phyloP scores from a whole-genome alignment of 345 rosid species.

The Syzygium aromaticum region DNA sequence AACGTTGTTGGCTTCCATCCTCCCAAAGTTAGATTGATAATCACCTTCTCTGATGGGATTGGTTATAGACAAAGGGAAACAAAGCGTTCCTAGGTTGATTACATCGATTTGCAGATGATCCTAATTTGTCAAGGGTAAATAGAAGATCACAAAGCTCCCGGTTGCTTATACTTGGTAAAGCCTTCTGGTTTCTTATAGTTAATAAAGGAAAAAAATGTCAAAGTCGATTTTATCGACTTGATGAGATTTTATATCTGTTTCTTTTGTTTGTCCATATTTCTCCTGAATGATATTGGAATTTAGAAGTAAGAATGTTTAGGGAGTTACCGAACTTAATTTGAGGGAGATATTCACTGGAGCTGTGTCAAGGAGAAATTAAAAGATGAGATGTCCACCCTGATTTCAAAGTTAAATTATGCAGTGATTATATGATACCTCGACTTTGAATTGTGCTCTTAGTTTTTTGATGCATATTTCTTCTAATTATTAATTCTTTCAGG shows the following conservation, averaged over 20 bases:
- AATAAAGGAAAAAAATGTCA: background rate
- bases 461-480: background rate
- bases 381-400: background rate
- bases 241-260: background rate
- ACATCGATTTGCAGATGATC: background rate
- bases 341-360: background rate
- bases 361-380: background rate
- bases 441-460: background rate
- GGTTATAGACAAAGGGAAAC: background rate
- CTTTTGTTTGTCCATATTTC: background rate
- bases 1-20: background rate
- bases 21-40: background rate
- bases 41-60: background rate
- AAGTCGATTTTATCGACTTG: background rate
- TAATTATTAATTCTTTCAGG: constrained; percentile 28
- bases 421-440: background rate
- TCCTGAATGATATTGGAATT: background rate
- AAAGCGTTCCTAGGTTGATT: background rate
- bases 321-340: background rate
- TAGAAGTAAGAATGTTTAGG: background rate
- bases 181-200: background rate
- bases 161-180: background rate
- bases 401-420: background rate
- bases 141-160: background rate
- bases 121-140: background rate